phyloP scores from a whole-genome alignment of 2,329 filamentous ascomycete genomes.

The Cyclaneusma minus region DNA sequence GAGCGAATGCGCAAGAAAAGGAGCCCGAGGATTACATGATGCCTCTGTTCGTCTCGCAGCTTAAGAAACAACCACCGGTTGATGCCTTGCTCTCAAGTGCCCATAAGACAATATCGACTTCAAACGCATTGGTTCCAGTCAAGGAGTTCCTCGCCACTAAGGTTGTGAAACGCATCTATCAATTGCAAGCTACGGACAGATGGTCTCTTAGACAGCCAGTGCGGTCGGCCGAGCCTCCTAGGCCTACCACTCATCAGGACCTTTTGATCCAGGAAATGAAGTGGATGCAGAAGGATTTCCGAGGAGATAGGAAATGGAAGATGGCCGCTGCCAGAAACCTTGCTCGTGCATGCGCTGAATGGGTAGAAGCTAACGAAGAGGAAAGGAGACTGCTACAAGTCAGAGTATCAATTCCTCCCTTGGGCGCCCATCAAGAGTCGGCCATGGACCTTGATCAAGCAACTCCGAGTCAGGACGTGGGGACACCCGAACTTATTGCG shows the following conservation, averaged over 20 bases:
- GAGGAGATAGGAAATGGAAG: slow-evolving; percentile 92
- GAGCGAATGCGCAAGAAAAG: slow-evolving; percentile 4
- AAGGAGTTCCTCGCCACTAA: slow-evolving; percentile 79
- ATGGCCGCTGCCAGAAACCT: slow-evolving; percentile 63
- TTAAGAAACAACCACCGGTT: too few relatives aligned
- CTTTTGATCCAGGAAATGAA: slow-evolving; percentile 80
- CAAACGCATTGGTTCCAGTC: slow-evolving; percentile 69
- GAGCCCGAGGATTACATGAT: slow-evolving; percentile 45
- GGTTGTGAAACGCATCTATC: slow-evolving; percentile 73
- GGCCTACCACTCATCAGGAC: slow-evolving; percentile 71
- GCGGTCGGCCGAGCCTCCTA: slow-evolving; percentile 64
- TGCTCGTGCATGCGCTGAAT: slow-evolving; percentile 72
- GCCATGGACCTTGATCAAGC: slow-evolving; percentile 9
- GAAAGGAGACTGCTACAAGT: slow-evolving; percentile 56
- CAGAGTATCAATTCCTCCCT: slow-evolving; percentile 27
- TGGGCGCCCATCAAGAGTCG: too few relatives aligned
- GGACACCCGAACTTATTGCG: slow-evolving; percentile 52
- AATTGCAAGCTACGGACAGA: slow-evolving; percentile 77
- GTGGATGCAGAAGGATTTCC: slow-evolving; percentile 96
- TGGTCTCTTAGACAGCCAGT: slow-evolving; percentile 89
- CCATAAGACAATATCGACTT: slow-evolving; percentile 78
- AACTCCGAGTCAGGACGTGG: slow-evolving; percentile 28
- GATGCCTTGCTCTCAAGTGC: slow-evolving; percentile 66
- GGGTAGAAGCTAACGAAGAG: slow-evolving; percentile 49
- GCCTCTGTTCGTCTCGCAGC: slow-evolving; percentile 40